Conservation (phyloP, 2,329 filamentous ascomycete genomes). For the Cladophialophora yegresii region DNA sequence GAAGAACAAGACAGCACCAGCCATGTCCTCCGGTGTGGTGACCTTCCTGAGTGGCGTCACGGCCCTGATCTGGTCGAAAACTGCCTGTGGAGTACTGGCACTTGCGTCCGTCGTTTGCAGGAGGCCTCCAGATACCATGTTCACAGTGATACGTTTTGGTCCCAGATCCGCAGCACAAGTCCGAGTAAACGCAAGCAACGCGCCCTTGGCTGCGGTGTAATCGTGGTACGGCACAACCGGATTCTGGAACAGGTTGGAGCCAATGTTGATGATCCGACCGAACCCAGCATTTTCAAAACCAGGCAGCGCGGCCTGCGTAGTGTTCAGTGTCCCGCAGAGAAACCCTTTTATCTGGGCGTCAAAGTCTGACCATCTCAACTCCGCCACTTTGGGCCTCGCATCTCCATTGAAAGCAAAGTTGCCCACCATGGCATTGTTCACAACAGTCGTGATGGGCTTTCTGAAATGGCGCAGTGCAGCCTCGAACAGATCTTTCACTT, state of each 20-base stretch:
- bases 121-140: conserved; percentile 32
- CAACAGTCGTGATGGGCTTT: conserved; percentile 29
- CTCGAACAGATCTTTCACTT: conserved; percentile 26
- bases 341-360: conserved; percentile 30
- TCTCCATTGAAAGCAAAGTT: conserved; percentile 35
- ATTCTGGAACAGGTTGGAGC: conserved; percentile 32
- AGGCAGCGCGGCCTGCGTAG: conserved; percentile 30
- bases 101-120: conserved; percentile 32
- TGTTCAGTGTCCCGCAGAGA: conserved; percentile 30
- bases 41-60: conserved; percentile 33
- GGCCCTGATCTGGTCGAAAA: conserved; percentile 33
- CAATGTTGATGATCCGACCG: conserved; percentile 34
- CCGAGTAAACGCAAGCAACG: conserved; percentile 31
- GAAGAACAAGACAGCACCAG: conserved; percentile 34
- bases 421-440: conserved; percentile 34
- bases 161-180: conserved; percentile 33
- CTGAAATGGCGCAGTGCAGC: conserved; percentile 19
- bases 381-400: conserved; percentile 24
- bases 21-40: conserved; percentile 31
- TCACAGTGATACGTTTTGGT: conserved; percentile 30
- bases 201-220: conserved; percentile 33
- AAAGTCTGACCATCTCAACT: conserved; percentile 30
- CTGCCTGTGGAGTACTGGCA: conserved; percentile 27
- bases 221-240: conserved; percentile 35
- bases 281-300: conserved; percentile 25